Evolutionary conservation across 306 rosid genomes (phyloP).

Genomic region (Vicia faba): DNA sequence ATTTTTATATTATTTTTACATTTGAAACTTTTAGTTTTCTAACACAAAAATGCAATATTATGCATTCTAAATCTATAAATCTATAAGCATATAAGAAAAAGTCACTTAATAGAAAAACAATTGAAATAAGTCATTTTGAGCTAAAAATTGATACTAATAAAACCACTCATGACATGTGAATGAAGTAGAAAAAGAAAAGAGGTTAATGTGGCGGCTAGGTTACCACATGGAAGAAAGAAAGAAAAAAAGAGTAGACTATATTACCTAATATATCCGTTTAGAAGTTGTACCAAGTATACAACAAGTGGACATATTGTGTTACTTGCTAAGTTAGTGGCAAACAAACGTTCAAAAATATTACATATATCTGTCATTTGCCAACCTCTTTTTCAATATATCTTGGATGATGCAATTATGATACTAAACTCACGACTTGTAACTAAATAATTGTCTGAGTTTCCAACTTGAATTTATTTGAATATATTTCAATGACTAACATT

Average conservation of each 20-base stretch:
- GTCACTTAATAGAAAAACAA: too few species aligned
- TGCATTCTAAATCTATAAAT: too few species aligned
- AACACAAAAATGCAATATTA: too few species aligned
- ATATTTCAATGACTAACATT: conserved; percentile 28
- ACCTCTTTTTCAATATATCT: conserved; percentile 33
- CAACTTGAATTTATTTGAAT: conserved; percentile 10
- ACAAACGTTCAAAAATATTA: conserved; percentile 13
- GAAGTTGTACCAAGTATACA: not conserved
- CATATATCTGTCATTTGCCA: conserved; percentile 28
- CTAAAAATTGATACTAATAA: too few species aligned
- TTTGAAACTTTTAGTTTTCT: too few species aligned
- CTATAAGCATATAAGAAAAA: too few species aligned
- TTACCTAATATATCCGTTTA: not conserved
- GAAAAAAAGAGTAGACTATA: not conserved
- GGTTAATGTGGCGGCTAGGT: too few species aligned
- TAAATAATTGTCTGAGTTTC: conserved; percentile 26
- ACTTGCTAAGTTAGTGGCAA: not conserved
- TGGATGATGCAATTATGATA: conserved; percentile 24
- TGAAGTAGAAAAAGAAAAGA: too few species aligned
- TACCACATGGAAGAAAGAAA: too few species aligned
- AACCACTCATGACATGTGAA: too few species aligned
- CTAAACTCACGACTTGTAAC: conserved; percentile 31
- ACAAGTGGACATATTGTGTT: not conserved
- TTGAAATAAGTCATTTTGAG: too few species aligned
- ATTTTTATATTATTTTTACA: too few species aligned